Evolutionary conservation across 129 eudicot species (phyloP).

Genomic region (Heracleum sosnowskyi): DNA sequence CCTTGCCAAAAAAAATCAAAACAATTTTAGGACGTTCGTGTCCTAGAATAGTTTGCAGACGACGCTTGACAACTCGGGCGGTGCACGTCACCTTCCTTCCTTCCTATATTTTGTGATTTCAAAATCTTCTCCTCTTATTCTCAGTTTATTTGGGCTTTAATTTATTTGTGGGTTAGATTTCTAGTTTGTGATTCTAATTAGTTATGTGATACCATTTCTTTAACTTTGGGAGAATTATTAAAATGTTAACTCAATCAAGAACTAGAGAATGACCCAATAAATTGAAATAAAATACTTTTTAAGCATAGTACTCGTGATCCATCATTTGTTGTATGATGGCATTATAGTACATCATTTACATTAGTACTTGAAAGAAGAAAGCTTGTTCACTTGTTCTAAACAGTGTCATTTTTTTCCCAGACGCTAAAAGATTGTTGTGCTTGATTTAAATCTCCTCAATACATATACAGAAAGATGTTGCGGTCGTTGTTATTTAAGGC

Average conservation of each 20-base stretch:
- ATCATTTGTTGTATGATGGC: no score
- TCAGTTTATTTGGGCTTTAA: background rate
- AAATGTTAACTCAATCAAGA: no score
- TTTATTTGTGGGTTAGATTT: background rate
- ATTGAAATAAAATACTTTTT: no score
- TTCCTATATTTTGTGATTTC: background rate
- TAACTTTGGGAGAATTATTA: no score
- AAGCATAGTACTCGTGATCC: no score
- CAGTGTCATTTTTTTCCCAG: background rate
- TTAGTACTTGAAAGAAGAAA: background rate
- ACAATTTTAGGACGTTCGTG: no score
- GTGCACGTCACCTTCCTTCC: background rate
- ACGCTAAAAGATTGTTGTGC: background rate
- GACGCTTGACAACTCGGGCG: background rate
- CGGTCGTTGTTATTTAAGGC: constrained; percentile 31
- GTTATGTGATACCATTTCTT: background rate
- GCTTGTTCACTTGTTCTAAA: background rate
- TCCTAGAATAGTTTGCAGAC: background rate
- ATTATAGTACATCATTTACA: background rate
- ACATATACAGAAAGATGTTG: constrained; percentile 33
- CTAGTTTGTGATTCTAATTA: no score
- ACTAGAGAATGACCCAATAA: background rate
- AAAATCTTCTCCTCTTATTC: background rate
- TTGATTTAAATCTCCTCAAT: background rate
- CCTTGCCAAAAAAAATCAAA: no score